Evolutionary conservation across 805 yeast species (phyloP), one percentile per base, ranked within the genome.

Genomic region (Zygosaccharomyces siamensis): DNA sequence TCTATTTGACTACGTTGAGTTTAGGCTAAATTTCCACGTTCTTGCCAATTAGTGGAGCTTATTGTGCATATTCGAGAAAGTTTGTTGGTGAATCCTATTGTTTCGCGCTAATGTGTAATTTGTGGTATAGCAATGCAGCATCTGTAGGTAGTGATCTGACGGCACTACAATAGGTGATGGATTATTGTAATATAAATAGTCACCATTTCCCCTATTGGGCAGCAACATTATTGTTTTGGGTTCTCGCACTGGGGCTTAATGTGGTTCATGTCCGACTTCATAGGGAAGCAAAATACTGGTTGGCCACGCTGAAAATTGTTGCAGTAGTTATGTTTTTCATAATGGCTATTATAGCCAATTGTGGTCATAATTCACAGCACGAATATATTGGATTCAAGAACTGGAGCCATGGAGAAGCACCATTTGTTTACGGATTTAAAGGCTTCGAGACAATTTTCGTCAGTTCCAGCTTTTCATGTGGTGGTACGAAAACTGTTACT

Each of bases 41-140:
- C 46, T 68, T 72, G 63, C 84, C 86, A 3, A 75, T 63, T n/a
- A 75, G 77, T 33, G 84, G 85, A 51, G 73, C 83, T 6, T 79
- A 80, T 59, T 75, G 79, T 50, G 72, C 79, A 46, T 81, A 75
- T 62, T 76, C 81, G 45, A 74, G 79, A 48, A 71, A 87, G 56
- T 78, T 82, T 56, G 73, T 80, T 39, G 85, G 82, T 52, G 83
- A 83, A 16, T 79, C 86, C 28, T 74, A 81, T 65, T 87, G 86
- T 6, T 82, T 82, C 61, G 83, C 88, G 42, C 74, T 82, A 67
- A 85, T 84, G 51, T 81, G 86, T 84, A 82, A 81, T 64, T 83
- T 83, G 60, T 80, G 79, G 54, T 70, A 82, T 58, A 83, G 79
- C 61, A 78, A 80, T 74, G 71, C 83, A n/a, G 81, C 80, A 12